phyloP scores from a whole-genome alignment of 768 basidiomycete genomes.

The Terana coerulea region DNA sequence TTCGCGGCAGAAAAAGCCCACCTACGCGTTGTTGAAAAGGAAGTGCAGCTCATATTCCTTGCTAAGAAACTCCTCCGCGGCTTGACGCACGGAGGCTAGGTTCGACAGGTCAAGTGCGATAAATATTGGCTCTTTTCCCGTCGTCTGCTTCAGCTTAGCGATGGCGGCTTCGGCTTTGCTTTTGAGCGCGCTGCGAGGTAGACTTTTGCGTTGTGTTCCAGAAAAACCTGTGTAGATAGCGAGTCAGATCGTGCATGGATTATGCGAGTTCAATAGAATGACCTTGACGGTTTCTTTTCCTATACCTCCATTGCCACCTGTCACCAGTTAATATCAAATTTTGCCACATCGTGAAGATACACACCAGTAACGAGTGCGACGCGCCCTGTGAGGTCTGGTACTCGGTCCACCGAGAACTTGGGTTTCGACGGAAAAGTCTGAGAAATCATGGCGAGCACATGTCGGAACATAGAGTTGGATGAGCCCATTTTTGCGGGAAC shows the following conservation, averaged over 20 bases:
- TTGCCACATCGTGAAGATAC: neutral
- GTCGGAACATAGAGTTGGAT: no score
- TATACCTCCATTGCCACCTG: slow-evolving; percentile 36
- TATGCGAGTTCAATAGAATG: slow-evolving; percentile 1
- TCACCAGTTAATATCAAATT: neutral
- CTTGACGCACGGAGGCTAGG: slow-evolving; percentile 13
- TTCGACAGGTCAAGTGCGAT: slow-evolving; percentile 21
- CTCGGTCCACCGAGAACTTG: slow-evolving; percentile 30
- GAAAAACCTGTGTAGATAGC: slow-evolving; percentile 10
- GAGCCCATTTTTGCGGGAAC: no score
- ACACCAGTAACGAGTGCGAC: slow-evolving; percentile 35
- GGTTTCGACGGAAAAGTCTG: no score
- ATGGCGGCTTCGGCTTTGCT: slow-evolving; percentile 21
- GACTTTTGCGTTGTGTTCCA: slow-evolving; percentile 25
- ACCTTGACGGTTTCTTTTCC: slow-evolving; percentile 60
- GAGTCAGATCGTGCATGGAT: neutral
- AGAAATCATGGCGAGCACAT: no score
- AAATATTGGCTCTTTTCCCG: slow-evolving; percentile 22
- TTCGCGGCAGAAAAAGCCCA: neutral
- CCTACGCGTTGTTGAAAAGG: slow-evolving; percentile 22
- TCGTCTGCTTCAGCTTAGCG: slow-evolving; percentile 16
- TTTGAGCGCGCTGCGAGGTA: slow-evolving; percentile 22
- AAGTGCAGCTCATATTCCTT: slow-evolving; percentile 20
- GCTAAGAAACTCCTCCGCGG: slow-evolving; percentile 21
- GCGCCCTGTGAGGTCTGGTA: slow-evolving; percentile 41